Conservation (phyloP, 2,329 filamentous ascomycete genomes). For the Colletotrichum magnum region DNA sequence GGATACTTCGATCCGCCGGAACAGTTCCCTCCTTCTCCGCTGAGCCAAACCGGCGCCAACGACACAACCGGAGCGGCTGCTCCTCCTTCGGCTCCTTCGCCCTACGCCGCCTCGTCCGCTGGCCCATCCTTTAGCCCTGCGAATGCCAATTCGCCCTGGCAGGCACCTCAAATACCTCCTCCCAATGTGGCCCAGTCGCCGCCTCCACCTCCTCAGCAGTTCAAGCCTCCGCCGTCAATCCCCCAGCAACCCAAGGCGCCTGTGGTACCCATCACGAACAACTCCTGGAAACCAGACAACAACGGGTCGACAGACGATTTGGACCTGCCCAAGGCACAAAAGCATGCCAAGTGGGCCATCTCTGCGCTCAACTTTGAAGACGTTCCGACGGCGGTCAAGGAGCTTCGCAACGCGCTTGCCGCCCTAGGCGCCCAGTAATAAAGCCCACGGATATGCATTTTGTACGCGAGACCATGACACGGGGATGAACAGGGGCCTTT, state of each 20-base stretch:
- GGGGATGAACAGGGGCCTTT: background rate
- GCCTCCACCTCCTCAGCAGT: slow-evolving; percentile 42
- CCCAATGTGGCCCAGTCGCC: slow-evolving; percentile 11
- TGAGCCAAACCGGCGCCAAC: slow-evolving; percentile 50
- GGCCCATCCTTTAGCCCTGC: slow-evolving; percentile 34
- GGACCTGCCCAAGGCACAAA: slow-evolving; percentile 87
- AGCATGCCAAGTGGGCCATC: slow-evolving; percentile 97
- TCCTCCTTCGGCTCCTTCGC: slow-evolving; percentile 25
- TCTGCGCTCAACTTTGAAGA: slow-evolving; percentile 98
- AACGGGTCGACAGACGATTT: slow-evolving; percentile 42
- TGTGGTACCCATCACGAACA: slow-evolving; percentile 30
- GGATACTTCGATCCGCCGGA: slow-evolving; percentile 53
- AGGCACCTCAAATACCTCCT: slow-evolving; percentile 26
- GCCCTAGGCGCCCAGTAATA: slow-evolving; percentile 71
- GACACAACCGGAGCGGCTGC: slow-evolving; percentile 41
- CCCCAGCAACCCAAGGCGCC: slow-evolving; percentile 28
- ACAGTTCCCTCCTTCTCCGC: slow-evolving; percentile 52
- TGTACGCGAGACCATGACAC: background rate
- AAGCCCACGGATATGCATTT: background rate
- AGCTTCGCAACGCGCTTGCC: slow-evolving; percentile 82
- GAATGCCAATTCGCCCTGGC: slow-evolving; percentile 26
- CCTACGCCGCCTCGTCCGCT: slow-evolving; percentile 31
- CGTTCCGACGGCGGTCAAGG: slow-evolving; percentile 88
- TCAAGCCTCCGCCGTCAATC: slow-evolving; percentile 41
- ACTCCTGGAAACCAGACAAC: slow-evolving; percentile 38